Base-by-base conservation (phyloP, 2,329 filamentous ascomycete species). In the Phialophora tarda region DNA sequence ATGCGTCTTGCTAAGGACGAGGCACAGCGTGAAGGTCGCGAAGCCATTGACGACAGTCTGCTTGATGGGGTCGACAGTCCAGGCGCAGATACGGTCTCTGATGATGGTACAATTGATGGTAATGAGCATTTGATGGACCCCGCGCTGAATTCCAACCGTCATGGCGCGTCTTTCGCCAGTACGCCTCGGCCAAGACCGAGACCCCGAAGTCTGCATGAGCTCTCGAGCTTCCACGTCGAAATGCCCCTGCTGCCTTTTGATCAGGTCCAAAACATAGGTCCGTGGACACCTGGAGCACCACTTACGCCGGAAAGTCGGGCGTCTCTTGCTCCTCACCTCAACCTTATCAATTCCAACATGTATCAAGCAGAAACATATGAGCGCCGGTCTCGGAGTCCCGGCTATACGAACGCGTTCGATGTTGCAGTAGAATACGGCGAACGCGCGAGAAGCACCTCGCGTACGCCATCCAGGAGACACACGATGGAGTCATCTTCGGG, bases 1-100 rank as follows among this genome's bases (percentile, higher is more conserved):
- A 96, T 93, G 54, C 71, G 71, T 26, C 60, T 73, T 21, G 71
- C 71, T 21, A 53, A 69, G 58, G 71, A 73, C 11, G 68, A 73
- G 32, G 67, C 67, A 10, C 69, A 73, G 57, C 64, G 71, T 38
- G 69, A 72, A 62, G 59, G 64, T 38, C 67, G 71, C 41, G 69
- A 69, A 30, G 67, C 68, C 5, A 69, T 72, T 50, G 71, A 73
- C 38, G 71, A 72, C 48, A 72, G 64, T 34, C 59, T 72, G 48
- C 63, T 72, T 26, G 71, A 72, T 38, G 71, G 67, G 21, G 70
- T 68, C 26, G 71, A 72, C 53, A 72, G 71, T 38, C 71, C 71
- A n/a, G 69, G 71, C 24, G 68, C 68, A 6, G 71, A 73, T 59
- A 73, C 71, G 14, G 64, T 72, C 54, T 73, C 71, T n/a, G 70